Conservation (phyloP, 345 rosid species). For the Cardiospermum halicacabum region DNA sequence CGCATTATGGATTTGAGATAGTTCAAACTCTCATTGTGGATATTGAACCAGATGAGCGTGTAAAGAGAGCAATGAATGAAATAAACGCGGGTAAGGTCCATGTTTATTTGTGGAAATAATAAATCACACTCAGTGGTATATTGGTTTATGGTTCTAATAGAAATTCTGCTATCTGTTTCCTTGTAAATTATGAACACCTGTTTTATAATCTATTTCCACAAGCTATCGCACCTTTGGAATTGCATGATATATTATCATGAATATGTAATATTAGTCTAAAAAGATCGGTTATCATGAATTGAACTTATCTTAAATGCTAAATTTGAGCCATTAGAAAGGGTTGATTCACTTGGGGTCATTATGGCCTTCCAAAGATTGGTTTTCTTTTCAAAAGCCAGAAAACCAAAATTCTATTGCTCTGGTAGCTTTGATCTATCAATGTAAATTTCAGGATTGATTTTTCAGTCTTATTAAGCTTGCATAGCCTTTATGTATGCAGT, state of each 20-base stretch:
- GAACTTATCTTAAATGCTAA: not conserved
- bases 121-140: not conserved
- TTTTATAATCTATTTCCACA: too few species aligned
- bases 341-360: not conserved
- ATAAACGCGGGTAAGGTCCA: slow-evolving; percentile 53
- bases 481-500: not conserved
- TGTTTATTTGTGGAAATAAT: not conserved
- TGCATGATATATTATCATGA: not conserved
- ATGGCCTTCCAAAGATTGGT: not conserved
- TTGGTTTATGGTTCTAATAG: not conserved
- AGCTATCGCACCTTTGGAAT: too few species aligned
- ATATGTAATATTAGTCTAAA: not conserved
- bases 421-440: not conserved
- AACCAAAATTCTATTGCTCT: not conserved
- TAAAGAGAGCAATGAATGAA: slow-evolving; percentile 79
- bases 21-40: slow-evolving; percentile 79
- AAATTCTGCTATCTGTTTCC: not conserved
- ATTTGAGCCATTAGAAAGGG: not conserved
- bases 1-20: slow-evolving; percentile 71
- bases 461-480: not conserved
- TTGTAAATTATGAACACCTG: too few species aligned
- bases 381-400: not conserved
- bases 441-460: not conserved
- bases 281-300: not conserved
- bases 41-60: slow-evolving; percentile 70